Evolutionary conservation across 305 asterid genomes (phyloP).

Genomic region (Petunia hybrid): DNA sequence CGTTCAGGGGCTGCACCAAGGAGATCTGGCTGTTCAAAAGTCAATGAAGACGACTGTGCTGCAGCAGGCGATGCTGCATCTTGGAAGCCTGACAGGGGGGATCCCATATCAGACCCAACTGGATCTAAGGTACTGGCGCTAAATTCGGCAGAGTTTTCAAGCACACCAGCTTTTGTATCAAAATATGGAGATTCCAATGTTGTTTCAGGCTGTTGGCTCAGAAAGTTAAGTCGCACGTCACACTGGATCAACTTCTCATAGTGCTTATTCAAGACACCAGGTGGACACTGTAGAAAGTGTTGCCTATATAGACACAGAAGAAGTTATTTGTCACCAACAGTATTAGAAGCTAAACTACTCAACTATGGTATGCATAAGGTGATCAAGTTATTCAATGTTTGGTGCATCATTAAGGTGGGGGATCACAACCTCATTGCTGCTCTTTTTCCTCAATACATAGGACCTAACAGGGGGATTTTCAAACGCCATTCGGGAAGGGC

Average conservation of each 20-base stretch:
- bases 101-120: constrained; percentile 43
- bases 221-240: constrained; percentile 62
- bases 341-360: constrained; percentile 5
- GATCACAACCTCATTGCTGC: not conserved
- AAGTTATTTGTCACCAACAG: constrained; percentile 1
- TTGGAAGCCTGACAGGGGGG: constrained; percentile 51
- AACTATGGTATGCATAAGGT: not conserved
- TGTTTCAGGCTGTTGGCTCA: constrained; percentile 70
- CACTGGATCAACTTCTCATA: constrained; percentile 83
- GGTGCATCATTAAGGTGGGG: constrained; percentile 24
- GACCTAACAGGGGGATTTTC: not conserved
- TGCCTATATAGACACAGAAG: constrained; percentile 55
- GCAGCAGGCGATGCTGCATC: constrained; percentile 52
- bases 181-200: constrained; percentile 63
- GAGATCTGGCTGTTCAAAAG: constrained; percentile 43
- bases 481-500: not conserved
- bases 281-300: constrained; percentile 71
- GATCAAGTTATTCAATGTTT: constrained; percentile 5
- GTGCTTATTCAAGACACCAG: constrained; percentile 76
- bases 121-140: constrained; percentile 43
- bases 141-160: constrained; percentile 53
- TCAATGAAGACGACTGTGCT: constrained; percentile 50
- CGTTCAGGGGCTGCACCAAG: constrained; percentile 34
- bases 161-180: constrained; percentile 47
- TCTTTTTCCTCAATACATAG: not conserved